A percentile compares a stretch with the other conserved stretches of the same genome.
These are phyloP conservation scores for Diaporthe vexans DNA, from an alignment of 2,329 filamentous ascomycete species.

Conservation along the genomic window DNA sequence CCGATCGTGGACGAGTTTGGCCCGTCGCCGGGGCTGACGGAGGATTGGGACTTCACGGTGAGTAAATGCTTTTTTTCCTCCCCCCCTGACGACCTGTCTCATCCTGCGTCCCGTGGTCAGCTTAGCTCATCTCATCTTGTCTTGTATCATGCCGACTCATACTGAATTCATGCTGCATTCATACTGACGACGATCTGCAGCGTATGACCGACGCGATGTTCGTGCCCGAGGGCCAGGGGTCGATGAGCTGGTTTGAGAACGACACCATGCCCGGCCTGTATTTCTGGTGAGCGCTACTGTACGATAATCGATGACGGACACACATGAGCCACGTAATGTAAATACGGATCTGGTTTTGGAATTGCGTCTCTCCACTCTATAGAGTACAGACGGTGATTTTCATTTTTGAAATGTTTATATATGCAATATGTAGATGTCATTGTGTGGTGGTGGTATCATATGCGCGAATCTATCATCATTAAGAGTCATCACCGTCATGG, in stretches of 20 bases:
- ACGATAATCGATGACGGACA: no score
- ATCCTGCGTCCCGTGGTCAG: not conserved
- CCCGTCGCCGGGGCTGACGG: conserved; percentile 35
- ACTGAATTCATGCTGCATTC: not conserved
- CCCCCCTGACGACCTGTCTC: no score
- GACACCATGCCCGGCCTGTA: conserved; percentile 25
- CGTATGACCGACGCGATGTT: conserved; percentile 35
- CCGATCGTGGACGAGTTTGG: not conserved
- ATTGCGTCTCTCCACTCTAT: not conserved
- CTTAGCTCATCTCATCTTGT: not conserved
- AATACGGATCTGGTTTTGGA: not conserved
- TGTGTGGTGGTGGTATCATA: conserved; percentile 28
- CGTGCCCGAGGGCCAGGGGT: conserved; percentile 2
- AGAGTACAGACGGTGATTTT: not conserved
- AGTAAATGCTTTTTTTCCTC: not conserved
- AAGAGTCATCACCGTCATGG: conserved; percentile 20
- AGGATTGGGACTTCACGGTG: conserved; percentile 37
- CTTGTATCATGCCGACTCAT: no score
- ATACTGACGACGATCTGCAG: not conserved
- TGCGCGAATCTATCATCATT: conserved; percentile 20
- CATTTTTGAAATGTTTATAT: conserved; percentile 12
- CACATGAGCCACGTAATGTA: not conserved
- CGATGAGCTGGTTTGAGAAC: conserved; percentile 29
- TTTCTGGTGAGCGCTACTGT: conserved; percentile 26
- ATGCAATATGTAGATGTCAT: not conserved